Evolutionary conservation across 768 basidiomycete genomes (phyloP).

Genomic region (Naganishia kalamii): DNA sequence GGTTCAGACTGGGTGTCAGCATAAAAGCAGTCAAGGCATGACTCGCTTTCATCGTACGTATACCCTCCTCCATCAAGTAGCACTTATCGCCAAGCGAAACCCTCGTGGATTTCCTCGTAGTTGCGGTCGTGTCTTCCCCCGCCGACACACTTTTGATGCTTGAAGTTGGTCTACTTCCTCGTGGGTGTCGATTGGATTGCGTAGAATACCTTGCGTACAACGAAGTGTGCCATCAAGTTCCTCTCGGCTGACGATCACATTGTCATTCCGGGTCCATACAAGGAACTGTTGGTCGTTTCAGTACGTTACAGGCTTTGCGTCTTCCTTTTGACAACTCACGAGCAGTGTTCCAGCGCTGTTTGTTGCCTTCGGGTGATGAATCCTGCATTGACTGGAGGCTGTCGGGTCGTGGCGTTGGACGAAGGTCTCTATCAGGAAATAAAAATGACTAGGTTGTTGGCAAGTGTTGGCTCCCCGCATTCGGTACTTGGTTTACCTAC

Average conservation of each 20-base stretch:
- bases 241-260: constrained; percentile 4
- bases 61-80: constrained; percentile 5
- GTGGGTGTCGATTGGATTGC: neutral
- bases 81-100: constrained; percentile 18
- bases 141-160: constrained; percentile 16
- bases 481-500: constrained; percentile 18
- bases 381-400: constrained; percentile 17
- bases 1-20: neutral
- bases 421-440: constrained; percentile 18
- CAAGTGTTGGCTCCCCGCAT: constrained; percentile 16
- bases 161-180: constrained; percentile 13
- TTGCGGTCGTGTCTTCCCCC: constrained; percentile 19
- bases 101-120: constrained; percentile 20
- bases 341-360: constrained; percentile 5
- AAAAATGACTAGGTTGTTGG: constrained; percentile 17
- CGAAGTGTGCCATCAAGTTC: neutral
- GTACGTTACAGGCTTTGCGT: neutral
- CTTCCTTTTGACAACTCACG: neutral
- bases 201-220: constrained; percentile 5
- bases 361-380: neutral
- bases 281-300: constrained; percentile 3
- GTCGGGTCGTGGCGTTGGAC: constrained; percentile 19
- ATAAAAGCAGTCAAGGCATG: neutral
- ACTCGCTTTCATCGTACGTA: constrained; percentile 13
- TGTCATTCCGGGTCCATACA: constrained; percentile 2